Percentiles rank a stretch among this genome's conserved stretches.
Conservation (phyloP, 2,329 filamentous ascomycete species). For the Pyrenochaeta sp. region DNA sequence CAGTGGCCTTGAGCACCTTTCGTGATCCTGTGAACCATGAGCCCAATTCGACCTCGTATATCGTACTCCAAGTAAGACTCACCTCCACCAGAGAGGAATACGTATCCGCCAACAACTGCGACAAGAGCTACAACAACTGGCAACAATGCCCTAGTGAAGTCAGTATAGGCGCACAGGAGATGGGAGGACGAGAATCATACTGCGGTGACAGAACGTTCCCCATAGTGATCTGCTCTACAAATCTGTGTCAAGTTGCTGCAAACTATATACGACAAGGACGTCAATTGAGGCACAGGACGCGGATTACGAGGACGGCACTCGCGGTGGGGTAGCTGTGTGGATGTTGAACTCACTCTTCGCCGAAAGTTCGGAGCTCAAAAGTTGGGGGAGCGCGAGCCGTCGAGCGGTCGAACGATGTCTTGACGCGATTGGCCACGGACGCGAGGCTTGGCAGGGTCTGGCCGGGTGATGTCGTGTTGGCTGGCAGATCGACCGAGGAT, state of each 20-base stretch:
- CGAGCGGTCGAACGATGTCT: constrained; percentile 14
- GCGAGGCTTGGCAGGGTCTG: constrained; percentile 30
- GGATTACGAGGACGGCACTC: no score
- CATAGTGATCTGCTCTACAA: constrained; percentile 15
- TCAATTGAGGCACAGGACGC: background rate
- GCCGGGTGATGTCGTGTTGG: background rate
- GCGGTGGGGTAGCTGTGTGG: constrained; percentile 9
- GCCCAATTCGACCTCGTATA: constrained; percentile 2
- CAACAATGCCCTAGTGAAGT: constrained; percentile 76
- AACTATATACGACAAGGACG: constrained; percentile 1
- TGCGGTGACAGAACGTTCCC: constrained; percentile 54
- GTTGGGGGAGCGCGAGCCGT: no score
- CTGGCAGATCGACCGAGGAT: constrained; percentile 1
- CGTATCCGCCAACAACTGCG: constrained; percentile 71
- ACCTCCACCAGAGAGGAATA: constrained; percentile 70
- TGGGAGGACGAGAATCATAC: constrained; percentile 79
- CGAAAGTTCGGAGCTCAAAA: constrained; percentile 20
- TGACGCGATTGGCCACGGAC: constrained; percentile 19
- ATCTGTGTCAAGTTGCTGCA: background rate
- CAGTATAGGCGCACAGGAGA: constrained; percentile 80
- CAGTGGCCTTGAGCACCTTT: constrained; percentile 84
- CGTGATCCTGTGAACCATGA: no score
- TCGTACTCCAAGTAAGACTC: background rate
- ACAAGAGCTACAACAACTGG: constrained; percentile 74
- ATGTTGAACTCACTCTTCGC: constrained; percentile 14